Evolutionary conservation across 2,329 filamentous ascomycete species (phyloP), one percentile per base, ranked within the genome.

Genomic region (Ophiostoma quercus): DNA sequence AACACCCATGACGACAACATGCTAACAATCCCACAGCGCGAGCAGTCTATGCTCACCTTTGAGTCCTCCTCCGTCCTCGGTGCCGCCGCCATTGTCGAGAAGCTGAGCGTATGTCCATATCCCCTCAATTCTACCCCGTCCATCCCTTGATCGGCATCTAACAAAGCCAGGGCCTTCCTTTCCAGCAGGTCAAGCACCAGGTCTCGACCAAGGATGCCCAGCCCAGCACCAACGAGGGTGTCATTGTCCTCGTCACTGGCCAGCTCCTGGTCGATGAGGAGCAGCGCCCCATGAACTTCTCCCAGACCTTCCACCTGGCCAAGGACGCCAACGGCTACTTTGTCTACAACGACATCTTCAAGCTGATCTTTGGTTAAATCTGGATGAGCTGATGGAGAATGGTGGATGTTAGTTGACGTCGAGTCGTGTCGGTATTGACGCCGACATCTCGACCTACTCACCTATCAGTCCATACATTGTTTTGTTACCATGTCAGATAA

Each of bases 271-370:
- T 96, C 76, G 92, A 97, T 74, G 93, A 94, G 75, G 88, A 93
- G 81, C 84, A 91, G 79, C 88, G 88, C 77, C 92, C 92, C 63
- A 95, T 97, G 90, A 93, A 87, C 85, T 99, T 94, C 82, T 89
- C 89, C 70, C 94, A 98, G 83, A 82, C 87, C 70, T 98, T 98
- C 87, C 91, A 96, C 80, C 89, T 98, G 73, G 80, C 88, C 74
- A 89, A 88, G 72, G 90, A 92, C 69, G 80, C 80, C 37, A 74
- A 76, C 67, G 90, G 88, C 75, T 97, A 90, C 84, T 97, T 87
- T 79, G 91, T 98, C 78, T 90, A 89, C 83, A 97, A 98, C 84
- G 94, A 98, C 80, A 82, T 98, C 79, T 98, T 98, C 88, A 92
- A 92, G 82, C 87, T 98, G 73, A 87, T 97, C 75, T 94, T 91